Percentiles rank a stretch among this genome's conserved stretches.
Conservation (phyloP, 257 asterid species). For the Solanum sitiens region DNA sequence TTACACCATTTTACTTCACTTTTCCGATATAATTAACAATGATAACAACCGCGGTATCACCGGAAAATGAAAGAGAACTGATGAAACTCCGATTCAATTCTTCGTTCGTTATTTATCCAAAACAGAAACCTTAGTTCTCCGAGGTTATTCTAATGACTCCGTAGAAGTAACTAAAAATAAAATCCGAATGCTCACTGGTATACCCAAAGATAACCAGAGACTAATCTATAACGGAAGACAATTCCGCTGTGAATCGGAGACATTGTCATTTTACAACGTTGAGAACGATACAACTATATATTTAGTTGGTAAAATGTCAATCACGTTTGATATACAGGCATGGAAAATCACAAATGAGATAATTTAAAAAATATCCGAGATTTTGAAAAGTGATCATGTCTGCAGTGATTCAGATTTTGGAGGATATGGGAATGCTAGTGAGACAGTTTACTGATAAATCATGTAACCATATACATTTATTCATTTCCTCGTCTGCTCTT, state of each 20-base stretch:
- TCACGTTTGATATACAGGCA: slow-evolving; percentile 55
- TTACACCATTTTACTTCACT: too few relatives aligned
- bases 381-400: slow-evolving; percentile 8
- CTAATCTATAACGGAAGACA: slow-evolving; percentile 64
- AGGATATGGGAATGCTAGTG: too few relatives aligned
- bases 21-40: too few relatives aligned
- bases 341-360: slow-evolving; percentile 52
- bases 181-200: slow-evolving; percentile 33
- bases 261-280: too few relatives aligned
- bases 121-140: too few relatives aligned
- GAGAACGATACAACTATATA: slow-evolving; percentile 23
- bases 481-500: slow-evolving; percentile 36
- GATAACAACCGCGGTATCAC: too few relatives aligned
- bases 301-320: slow-evolving; percentile 45
- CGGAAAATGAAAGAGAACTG: too few relatives aligned
- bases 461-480: neutral
- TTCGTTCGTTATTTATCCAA: too few relatives aligned
- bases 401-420: too few relatives aligned
- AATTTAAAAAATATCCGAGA: slow-evolving; percentile 18
- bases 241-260: slow-evolving; percentile 25
- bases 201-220: slow-evolving; percentile 48
- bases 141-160: slow-evolving; percentile 20
- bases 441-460: too few relatives aligned
- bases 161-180: slow-evolving; percentile 36
- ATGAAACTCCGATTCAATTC: too few relatives aligned